Evolutionary conservation across 2,329 filamentous ascomycete genomes (phyloP), one percentile per base, ranked within the genome.

Genomic region (Reticulascus tulasneorum): DNA sequence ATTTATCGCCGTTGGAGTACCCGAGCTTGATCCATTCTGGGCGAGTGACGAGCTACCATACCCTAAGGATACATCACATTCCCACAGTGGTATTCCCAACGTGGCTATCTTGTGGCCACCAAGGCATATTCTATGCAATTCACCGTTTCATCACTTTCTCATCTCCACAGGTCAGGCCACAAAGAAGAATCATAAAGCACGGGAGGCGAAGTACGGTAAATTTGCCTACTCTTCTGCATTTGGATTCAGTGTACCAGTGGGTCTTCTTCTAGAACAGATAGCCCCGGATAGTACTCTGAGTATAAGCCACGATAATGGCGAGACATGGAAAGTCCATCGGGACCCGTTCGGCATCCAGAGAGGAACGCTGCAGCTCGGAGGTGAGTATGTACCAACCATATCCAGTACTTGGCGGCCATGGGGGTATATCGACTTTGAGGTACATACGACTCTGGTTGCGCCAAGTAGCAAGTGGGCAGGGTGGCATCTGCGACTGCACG

Each of bases 151-250:
- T 38, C 59, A 64, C 30, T 66, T 63, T 33, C 39, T 63, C 17
- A 52, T 65, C 6, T 64, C 61, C 1, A 47, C 55, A 0, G 57
- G 52, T 1, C 61, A 66, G 44, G 60, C 54, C 27, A 53, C 50
- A 9, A 46, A 33, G 11, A 59, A 54, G 51, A 49, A 45, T 4
- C 49, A 57, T 31, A 55, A 59, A 42, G 54, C 55, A 2, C 48
- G 47, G 4, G 51, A 63, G 37, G 60, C 64, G 4, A 67, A 64
- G 44, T 63, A 62, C 32, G 47, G 50, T 19, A 62, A 62, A 46
- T 56, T 62, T n/a, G 57, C 56, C 10, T 62, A 66, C 44, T 65
- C 62, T 0, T 65, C 62, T 6, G 37, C 56, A 2, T 64, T 66
- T 25, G 55, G 44, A 1, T 64, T 65, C 38, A 52, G 49, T 27